A percentile compares a stretch with the other conserved stretches of the same genome.
These are phyloP conservation scores for Amaranthus hypochondriacus DNA, from an alignment of 148 eudicot species.

Conservation along the genomic window DNA sequence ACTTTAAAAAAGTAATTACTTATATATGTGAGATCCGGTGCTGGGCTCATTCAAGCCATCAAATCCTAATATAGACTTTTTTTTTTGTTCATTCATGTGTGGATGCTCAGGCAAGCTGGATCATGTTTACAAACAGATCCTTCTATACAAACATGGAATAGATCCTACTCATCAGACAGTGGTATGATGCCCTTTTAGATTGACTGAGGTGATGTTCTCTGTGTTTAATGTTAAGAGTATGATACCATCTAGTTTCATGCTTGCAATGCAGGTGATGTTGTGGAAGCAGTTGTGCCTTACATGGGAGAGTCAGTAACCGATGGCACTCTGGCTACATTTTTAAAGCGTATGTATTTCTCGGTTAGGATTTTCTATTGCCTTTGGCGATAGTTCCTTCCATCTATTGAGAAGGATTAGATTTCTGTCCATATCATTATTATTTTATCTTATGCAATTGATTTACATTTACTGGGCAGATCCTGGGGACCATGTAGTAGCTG, in stretches of 20 bases:
- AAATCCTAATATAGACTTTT: not conserved
- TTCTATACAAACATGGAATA: constrained; percentile 26
- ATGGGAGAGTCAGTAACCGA: constrained; percentile 97
- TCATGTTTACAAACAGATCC: constrained; percentile 35
- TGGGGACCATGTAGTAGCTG: constrained; percentile 80
- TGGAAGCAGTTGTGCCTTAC: constrained; percentile 88
- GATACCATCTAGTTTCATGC: constrained; percentile 6
- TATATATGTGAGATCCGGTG: not conserved
- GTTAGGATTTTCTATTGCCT: not conserved
- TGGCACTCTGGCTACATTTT: constrained; percentile 82
- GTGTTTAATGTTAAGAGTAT: not conserved
- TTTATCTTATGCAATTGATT: constrained; percentile 4
- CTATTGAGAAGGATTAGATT: not conserved
- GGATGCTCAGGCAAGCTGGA: constrained; percentile 42
- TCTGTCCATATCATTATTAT: not conserved
- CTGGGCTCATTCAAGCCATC: not conserved
- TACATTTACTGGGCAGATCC: constrained; percentile 44
- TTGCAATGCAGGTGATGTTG: constrained; percentile 52
- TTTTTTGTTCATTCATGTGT: constrained; percentile 8
- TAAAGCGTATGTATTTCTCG: constrained; percentile 61
- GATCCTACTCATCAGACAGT: constrained; percentile 61
- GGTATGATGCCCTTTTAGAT: constrained; percentile 30
- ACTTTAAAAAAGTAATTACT: not conserved
- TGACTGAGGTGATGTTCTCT: not conserved
- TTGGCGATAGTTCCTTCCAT: not conserved